Evolutionary conservation across 1,139 yeast genomes (phyloP), one percentile per base, ranked within the genome.

Genomic region (Pichia sp.): DNA sequence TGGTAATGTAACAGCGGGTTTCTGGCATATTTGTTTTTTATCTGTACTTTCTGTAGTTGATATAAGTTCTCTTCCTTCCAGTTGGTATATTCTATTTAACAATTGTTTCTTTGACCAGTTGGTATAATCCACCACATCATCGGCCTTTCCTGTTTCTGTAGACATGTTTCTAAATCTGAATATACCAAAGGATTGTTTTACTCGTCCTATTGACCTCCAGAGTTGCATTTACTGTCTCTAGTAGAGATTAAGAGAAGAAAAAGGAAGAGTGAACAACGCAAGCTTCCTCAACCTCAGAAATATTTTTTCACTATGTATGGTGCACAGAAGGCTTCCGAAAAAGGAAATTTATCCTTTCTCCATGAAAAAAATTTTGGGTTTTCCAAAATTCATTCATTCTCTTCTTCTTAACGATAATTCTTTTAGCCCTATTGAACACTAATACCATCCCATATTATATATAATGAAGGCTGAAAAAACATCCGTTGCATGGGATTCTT

Each of bases 61-160:
- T 19, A 8, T 12, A 12, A 10, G 15, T 3, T 17, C n/a, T 14
- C 47, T 47, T 5, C 58, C 55, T 58, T 84, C 90, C 31, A 83
- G 70, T 38, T 66, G 64, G 6, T 56, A 45, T 4, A 74, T 54
- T 41, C 61, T 65, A 24, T 59, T 53, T 24, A 72, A 60, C n/a
- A 75, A 59, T 47, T 70, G 67, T 33, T 68, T 68, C 52, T 61
- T 72, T 14, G 68, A 54, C 76, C 77, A 72, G 17, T 58, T 55
- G 1, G 62, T 32, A 37, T 59, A 59, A 34, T 52, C 48, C 7
- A 38, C 14, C 9, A 4, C 5, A 11, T 3, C 18, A 30, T 32
- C 27, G 20, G 3, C 15, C 19, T 32, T 22, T 27, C 30, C 36
- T 32, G 20, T 15, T 3, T 34, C 9, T 12, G n/a, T n/a, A 9